Conservation (phyloP, 2,329 filamentous ascomycete species). For the Chaetomium globosum region DNA sequence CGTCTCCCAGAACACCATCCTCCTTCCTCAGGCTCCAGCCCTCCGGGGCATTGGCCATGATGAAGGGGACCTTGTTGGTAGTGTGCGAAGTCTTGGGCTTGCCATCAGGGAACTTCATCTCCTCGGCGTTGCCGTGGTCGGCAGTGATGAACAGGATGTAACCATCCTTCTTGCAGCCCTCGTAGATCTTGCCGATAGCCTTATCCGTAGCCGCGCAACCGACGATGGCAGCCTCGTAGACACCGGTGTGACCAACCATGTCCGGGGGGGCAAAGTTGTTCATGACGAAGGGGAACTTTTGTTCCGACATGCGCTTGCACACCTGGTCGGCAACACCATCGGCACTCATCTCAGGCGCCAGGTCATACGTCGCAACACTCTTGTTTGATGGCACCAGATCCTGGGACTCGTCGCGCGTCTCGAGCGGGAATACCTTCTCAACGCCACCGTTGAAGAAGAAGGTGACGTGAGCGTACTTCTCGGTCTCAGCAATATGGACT, state of each 20-base stretch:
- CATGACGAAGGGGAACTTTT: conserved; percentile 95
- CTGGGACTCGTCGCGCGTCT: conserved; percentile 81
- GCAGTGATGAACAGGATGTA: conserved; percentile 95
- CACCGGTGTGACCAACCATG: conserved; percentile 98
- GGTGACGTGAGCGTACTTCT: conserved; percentile 99
- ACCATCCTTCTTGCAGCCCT: conserved; percentile 88
- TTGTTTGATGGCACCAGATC: conserved; percentile 85
- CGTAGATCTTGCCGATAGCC: conserved; percentile 89
- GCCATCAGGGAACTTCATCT: conserved; percentile 96
- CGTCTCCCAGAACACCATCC: conserved; percentile 91
- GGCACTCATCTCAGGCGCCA: conserved; percentile 94
- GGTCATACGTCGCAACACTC: conserved; percentile 88
- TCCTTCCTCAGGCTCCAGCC: conserved; percentile 84
- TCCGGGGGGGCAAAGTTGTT: conserved; percentile 99
- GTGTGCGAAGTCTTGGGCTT: conserved; percentile 98
- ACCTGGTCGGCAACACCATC: conserved; percentile 88
- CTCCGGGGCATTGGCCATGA: conserved; percentile 95
- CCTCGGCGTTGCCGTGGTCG: conserved; percentile 97
- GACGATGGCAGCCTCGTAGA: conserved; percentile 90
- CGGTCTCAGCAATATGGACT: conserved; percentile 96
- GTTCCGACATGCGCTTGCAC: conserved; percentile 79
- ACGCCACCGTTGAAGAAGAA: conserved; percentile 99
- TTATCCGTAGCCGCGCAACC: conserved; percentile 86
- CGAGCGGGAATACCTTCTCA: conserved; percentile 91
- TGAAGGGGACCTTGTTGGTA: conserved; percentile 94